Percentiles rank a stretch among this genome's conserved stretches.
phyloP scores from a whole-genome alignment of 306 rosid species.

The Acacia confusa region DNA sequence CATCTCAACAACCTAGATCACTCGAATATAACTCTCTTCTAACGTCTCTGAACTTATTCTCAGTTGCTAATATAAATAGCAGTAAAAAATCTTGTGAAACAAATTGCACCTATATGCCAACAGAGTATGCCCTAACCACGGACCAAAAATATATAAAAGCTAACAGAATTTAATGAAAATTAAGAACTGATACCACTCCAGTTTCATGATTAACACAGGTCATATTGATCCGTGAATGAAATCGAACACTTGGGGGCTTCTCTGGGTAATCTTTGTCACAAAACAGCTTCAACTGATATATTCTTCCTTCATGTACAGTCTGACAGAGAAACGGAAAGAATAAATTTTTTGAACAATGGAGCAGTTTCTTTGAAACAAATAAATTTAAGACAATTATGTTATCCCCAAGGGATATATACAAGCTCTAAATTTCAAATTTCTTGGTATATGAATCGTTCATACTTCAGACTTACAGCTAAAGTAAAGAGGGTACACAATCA shows the following conservation, averaged over 20 bases:
- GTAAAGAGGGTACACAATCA: background rate
- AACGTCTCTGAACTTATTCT: constrained; percentile 5
- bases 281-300: constrained; percentile 96
- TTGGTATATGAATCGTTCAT: background rate
- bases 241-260: constrained; percentile 96
- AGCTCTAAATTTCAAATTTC: background rate
- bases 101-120: constrained; percentile 1
- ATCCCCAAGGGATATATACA: background rate
- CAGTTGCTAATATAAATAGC: background rate
- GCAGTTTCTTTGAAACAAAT: constrained; percentile 15
- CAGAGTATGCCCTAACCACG: background rate
- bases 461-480: background rate
- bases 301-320: constrained; percentile 99
- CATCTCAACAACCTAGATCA: background rate
- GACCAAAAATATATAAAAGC: constrained; percentile 4
- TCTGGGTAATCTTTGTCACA: constrained; percentile 99
- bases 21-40: constrained; percentile 1
- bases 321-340: constrained; percentile 32
- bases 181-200: constrained; percentile 79
- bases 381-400: background rate
- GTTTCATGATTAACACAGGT: constrained; percentile 98
- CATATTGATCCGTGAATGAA: constrained; percentile 97
- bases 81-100: background rate
- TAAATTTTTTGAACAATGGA: constrained; percentile 27
- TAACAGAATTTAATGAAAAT: constrained; percentile 29